Conservation (phyloP, 2,329 filamentous ascomycete genomes). For the Talaromyces sp. region DNA sequence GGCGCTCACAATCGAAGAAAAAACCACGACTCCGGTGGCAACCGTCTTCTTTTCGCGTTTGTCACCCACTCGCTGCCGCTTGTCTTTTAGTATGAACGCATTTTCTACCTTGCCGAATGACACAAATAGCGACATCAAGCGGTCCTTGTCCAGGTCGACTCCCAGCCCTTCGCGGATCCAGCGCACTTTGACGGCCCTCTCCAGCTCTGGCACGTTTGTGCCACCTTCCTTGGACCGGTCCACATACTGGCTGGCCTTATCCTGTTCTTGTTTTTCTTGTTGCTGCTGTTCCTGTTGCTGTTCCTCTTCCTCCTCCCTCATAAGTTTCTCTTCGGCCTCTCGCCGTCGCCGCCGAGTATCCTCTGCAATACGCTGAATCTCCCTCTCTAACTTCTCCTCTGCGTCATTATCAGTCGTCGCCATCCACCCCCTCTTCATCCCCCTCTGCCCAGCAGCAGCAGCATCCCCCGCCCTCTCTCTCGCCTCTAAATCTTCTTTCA, state of each 20-base stretch:
- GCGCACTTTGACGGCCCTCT: conserved; percentile 55
- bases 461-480: conserved; percentile 56
- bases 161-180: conserved; percentile 48
- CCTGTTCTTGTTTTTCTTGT: conserved; percentile 33
- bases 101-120: conserved; percentile 56
- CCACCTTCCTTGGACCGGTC: conserved; percentile 34
- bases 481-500: conserved; percentile 82
- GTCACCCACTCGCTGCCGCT: conserved; percentile 48
- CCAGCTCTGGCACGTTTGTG: conserved; percentile 47
- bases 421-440: conserved; percentile 45
- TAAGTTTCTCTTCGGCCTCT: conserved; percentile 45
- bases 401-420: conserved; percentile 35
- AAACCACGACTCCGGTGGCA: conserved; percentile 54
- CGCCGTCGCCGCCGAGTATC: conserved; percentile 49
- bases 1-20: conserved; percentile 53
- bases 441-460: conserved; percentile 39
- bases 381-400: conserved; percentile 47
- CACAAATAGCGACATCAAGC: conserved; percentile 45
- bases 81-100: conserved; percentile 52
- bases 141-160: conserved; percentile 44
- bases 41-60: conserved; percentile 49
- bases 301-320: conserved; percentile 41
- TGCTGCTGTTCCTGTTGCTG: conserved; percentile 35
- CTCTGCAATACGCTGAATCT: conserved; percentile 51
- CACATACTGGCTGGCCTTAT: conserved; percentile 27